phyloP scores from a whole-genome alignment of 2,329 filamentous ascomycete species.

The Epichloe bromicola region DNA sequence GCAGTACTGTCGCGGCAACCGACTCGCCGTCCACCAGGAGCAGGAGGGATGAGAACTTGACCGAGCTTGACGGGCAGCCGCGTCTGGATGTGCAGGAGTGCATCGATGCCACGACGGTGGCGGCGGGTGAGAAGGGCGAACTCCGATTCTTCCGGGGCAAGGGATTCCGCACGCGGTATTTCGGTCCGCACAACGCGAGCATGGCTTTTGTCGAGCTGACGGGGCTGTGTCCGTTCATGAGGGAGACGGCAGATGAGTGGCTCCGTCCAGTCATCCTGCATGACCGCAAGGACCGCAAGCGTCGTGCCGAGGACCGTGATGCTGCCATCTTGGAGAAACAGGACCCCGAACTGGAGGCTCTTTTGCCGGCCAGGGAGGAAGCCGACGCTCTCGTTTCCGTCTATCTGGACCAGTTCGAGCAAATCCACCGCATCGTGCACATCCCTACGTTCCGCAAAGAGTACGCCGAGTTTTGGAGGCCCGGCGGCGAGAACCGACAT shows the following conservation, averaged over 20 bases:
- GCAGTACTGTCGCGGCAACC: constrained; percentile 34
- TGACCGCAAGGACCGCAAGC: constrained; percentile 41
- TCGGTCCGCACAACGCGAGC: constrained; percentile 46
- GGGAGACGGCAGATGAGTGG: constrained; percentile 49
- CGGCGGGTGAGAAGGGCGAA: constrained; percentile 35
- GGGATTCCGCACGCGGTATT: constrained; percentile 47
- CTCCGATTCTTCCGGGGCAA: constrained; percentile 45
- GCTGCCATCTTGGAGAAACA: constrained; percentile 31
- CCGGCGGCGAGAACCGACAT: constrained; percentile 27
- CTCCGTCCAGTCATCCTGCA: constrained; percentile 44
- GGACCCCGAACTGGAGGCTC: constrained; percentile 35
- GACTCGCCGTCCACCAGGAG: constrained; percentile 33
- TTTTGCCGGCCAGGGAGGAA: constrained; percentile 35
- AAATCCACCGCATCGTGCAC: constrained; percentile 44
- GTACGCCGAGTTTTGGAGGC: constrained; percentile 42
- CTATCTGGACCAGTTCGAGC: constrained; percentile 42
- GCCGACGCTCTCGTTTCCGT: constrained; percentile 35
- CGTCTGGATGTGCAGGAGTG: constrained; percentile 25
- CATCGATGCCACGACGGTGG: constrained; percentile 26
- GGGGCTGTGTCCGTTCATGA: constrained; percentile 47
- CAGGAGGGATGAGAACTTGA: constrained; percentile 27
- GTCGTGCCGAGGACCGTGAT: constrained; percentile 39
- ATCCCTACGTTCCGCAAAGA: constrained; percentile 44
- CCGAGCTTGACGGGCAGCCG: constrained; percentile 19
- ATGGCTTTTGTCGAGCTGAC: constrained; percentile 46